These are phyloP conservation scores for Dittrichia graveolens DNA, from an alignment of 129 eudicot species.

Conservation along the genomic window DNA sequence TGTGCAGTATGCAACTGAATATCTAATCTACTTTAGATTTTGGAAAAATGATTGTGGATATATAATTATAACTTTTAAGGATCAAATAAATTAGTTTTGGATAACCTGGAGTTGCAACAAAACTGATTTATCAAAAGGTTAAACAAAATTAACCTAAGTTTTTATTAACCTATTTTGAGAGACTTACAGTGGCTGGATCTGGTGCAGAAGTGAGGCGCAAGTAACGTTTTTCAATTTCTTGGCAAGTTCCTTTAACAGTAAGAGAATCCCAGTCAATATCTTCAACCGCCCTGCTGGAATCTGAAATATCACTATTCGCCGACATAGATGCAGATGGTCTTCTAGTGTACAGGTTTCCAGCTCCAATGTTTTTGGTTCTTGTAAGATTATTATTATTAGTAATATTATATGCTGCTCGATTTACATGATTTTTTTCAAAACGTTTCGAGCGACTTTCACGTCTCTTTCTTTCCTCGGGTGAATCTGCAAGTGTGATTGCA, in stretches of 20 bases:
- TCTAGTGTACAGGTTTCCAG: slow-evolving; percentile 62
- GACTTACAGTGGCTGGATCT: slow-evolving; percentile 89
- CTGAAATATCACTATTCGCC: slow-evolving; percentile 55
- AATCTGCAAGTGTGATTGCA: slow-evolving; percentile 66
- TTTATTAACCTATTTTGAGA: neutral
- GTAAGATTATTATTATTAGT: slow-evolving; percentile 11
- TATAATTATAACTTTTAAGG: neutral
- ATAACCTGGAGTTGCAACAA: neutral
- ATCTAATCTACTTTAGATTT: neutral
- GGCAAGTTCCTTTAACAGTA: slow-evolving; percentile 94
- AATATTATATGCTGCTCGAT: slow-evolving; percentile 43
- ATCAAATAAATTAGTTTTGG: neutral
- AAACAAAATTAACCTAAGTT: neutral
- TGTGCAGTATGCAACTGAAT: neutral
- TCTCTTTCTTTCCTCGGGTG: slow-evolving; percentile 85
- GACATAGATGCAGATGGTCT: slow-evolving; percentile 64
- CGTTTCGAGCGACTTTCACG: slow-evolving; percentile 94
- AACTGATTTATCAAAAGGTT: neutral
- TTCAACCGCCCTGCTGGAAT: slow-evolving; percentile 84
- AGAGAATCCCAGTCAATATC: slow-evolving; percentile 98
- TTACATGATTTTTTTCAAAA: slow-evolving; percentile 72
- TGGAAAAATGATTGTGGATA: neutral
- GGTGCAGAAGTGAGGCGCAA: slow-evolving; percentile 98
- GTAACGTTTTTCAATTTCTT: slow-evolving; percentile 93
- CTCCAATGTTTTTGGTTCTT: slow-evolving; percentile 49